Conservation (phyloP, 495 filamentous ascomycete genomes). For the Aspergillus campestris region DNA sequence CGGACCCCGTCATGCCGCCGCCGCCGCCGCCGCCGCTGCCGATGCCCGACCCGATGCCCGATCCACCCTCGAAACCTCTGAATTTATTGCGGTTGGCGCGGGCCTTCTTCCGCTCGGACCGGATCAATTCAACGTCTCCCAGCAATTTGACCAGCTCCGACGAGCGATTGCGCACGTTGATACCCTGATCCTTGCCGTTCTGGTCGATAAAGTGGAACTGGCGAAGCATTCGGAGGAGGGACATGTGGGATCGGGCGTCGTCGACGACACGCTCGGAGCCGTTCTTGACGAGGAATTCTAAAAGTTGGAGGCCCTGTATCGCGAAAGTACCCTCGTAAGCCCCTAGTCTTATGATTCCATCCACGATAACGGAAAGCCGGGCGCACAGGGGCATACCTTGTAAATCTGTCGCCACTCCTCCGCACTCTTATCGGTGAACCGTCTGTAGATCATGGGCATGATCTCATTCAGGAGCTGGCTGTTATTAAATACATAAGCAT, state of each 20-base stretch:
- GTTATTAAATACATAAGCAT: conserved; percentile 12
- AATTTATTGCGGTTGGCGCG: conserved; percentile 86
- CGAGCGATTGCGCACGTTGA: conserved; percentile 94
- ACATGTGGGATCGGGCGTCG: conserved; percentile 90
- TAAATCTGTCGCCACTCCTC: conserved; percentile 99
- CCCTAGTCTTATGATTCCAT: no score
- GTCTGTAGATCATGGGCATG: conserved; percentile 99
- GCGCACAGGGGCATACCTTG: conserved; percentile 48
- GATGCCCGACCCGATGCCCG: conserved; percentile 52
- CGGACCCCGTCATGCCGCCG: conserved; percentile 46
- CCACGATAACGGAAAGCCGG: no score
- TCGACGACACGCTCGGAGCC: conserved; percentile 97
- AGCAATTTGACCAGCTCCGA: conserved; percentile 93
- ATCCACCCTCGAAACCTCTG: conserved; percentile 81
- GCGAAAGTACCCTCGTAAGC: neutral
- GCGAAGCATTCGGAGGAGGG: conserved; percentile 92
- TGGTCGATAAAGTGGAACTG: conserved; percentile 96
- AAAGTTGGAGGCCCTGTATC: conserved; percentile 70
- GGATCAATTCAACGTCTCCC: conserved; percentile 87
- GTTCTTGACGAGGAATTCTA: conserved; percentile 97
- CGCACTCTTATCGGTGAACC: conserved; percentile 95
- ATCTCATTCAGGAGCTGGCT: conserved; percentile 98
- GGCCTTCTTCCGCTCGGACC: conserved; percentile 90
- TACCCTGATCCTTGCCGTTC: conserved; percentile 96
- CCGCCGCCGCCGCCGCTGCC: conserved; percentile 53